These are phyloP conservation scores for Cercospora sesami DNA, from an alignment of 2,329 filamentous ascomycete species.

Conservation along the genomic window DNA sequence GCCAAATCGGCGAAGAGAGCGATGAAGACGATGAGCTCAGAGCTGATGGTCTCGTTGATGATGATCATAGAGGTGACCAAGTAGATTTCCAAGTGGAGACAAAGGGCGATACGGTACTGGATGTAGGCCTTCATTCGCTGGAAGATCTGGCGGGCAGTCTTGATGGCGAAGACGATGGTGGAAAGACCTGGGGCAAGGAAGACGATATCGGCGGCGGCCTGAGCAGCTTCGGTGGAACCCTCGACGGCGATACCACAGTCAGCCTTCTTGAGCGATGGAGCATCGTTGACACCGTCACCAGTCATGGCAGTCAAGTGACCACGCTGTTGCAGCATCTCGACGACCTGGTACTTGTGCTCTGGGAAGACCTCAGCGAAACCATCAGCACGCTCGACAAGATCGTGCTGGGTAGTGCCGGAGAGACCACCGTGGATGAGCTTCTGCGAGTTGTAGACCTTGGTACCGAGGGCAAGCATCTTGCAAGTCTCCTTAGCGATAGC, in stretches of 20 bases:
- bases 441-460: slow-evolving; percentile 79
- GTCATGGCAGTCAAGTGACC: slow-evolving; percentile 74
- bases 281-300: slow-evolving; percentile 73
- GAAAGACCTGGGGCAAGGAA: slow-evolving; percentile 71
- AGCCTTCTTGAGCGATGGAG: slow-evolving; percentile 71
- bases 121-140: slow-evolving; percentile 78
- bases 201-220: slow-evolving; percentile 72
- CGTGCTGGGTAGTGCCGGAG: slow-evolving; percentile 70
- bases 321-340: slow-evolving; percentile 73
- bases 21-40: slow-evolving; percentile 75
- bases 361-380: slow-evolving; percentile 74
- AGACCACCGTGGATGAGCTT: slow-evolving; percentile 76
- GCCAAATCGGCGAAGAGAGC: slow-evolving; percentile 77
- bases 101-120: slow-evolving; percentile 74
- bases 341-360: slow-evolving; percentile 74
- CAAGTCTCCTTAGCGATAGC: slow-evolving; percentile 79
- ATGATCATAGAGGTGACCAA: slow-evolving; percentile 76
- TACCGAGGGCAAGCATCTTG: slow-evolving; percentile 77
- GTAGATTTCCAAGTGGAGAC: slow-evolving; percentile 74
- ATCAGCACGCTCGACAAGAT: slow-evolving; percentile 72
- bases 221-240: slow-evolving; percentile 69
- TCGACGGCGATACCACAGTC: slow-evolving; percentile 74
- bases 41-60: slow-evolving; percentile 72
- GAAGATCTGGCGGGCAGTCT: slow-evolving; percentile 73
- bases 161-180: slow-evolving; percentile 72